Evolutionary conservation across 2,329 filamentous ascomycete genomes (phyloP), one percentile per base, ranked within the genome.

Genomic region (Calonectria fujianensis): DNA sequence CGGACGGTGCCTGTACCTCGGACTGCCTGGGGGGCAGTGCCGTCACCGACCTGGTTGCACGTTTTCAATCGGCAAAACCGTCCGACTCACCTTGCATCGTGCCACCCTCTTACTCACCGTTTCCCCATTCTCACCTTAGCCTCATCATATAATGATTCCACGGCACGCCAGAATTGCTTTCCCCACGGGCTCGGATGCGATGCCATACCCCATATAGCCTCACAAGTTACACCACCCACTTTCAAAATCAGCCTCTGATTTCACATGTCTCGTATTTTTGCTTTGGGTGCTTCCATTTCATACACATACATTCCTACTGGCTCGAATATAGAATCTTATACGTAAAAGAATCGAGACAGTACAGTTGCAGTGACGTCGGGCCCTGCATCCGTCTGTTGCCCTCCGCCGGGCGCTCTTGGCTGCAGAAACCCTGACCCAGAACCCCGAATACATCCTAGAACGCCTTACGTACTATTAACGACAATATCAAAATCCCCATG

Each of bases 391-490:
- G 67, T 72, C 64, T 73, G 52, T 63, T 50, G 54, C 54, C 35
- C 35, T 61, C 57, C 32, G n/a, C 57, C 24, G 14, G 24, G 68
- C 57, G 31, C 39, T 74, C 73, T 65, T 66, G 48, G 54, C 52
- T 51, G 63, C 66, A 61, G 74, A 69, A 64, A 71, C 69, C 63
- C 69, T 65, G 63, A 61, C 63, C 54, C 64, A 54, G 57, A 68
- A 61, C 57, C 54, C 51, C 48, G 48, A 41, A 41, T 27, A 24
- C 64, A 72, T 70, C 67, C 79, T 74, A 70, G 61, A 81, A 81
- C 79, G 78, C 79, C 79, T 80, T 80, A 75, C 78, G 74, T 80
- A 81, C 77, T 80, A 76, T 75, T 67, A 75, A 77, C 69, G 52
- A 79, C 65, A 72, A 72, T 69, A 71, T 70, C 64, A 69, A 75